Conservation (phyloP, 805 yeast species). For the Starmera caribaea region DNA sequence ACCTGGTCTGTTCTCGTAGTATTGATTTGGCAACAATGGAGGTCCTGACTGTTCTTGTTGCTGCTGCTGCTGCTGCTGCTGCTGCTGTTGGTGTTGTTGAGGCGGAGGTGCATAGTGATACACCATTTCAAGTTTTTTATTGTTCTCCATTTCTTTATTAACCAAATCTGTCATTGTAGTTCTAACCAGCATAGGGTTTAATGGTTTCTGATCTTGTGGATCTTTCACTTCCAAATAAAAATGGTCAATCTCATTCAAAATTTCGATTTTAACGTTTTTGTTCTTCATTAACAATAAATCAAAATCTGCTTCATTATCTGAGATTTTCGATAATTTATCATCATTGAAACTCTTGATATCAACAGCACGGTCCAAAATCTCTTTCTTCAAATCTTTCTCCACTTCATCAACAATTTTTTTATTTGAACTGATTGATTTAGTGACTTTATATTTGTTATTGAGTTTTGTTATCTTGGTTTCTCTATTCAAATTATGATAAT, state of each 20-base stretch:
- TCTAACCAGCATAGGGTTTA: too few relatives aligned
- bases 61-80: conserved; percentile 4
- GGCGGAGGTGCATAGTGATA: not conserved
- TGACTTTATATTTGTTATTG: conserved; percentile 9
- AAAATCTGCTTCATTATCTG: conserved; percentile 8
- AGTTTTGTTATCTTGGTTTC: conserved; percentile 2
- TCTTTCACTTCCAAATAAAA: conserved; percentile 5
- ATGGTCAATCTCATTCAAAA: conserved; percentile 11
- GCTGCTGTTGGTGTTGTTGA: conserved; percentile 4
- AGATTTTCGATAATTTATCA: conserved; percentile 2
- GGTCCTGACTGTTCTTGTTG: conserved; percentile 5
- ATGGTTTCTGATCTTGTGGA: too few relatives aligned
- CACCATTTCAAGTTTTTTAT: conserved; percentile 8
- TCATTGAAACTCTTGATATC: not conserved
- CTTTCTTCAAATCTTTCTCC: conserved; percentile 5
- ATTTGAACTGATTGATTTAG: conserved; percentile 1
- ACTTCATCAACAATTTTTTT: conserved; percentile 14
- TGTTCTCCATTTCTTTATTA: conserved; percentile 14
- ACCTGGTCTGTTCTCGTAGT: conserved; percentile 2
- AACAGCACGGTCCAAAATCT: not conserved
- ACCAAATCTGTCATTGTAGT: conserved; percentile 20
- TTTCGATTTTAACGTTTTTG: conserved; percentile 6
- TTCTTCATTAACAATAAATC: conserved; percentile 9
- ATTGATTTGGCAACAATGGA: conserved; percentile 4
- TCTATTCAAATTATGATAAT: conserved; percentile 8